Evolutionary conservation across 2,329 filamentous ascomycete genomes (phyloP).

Genomic region (Nemania bipapillata): DNA sequence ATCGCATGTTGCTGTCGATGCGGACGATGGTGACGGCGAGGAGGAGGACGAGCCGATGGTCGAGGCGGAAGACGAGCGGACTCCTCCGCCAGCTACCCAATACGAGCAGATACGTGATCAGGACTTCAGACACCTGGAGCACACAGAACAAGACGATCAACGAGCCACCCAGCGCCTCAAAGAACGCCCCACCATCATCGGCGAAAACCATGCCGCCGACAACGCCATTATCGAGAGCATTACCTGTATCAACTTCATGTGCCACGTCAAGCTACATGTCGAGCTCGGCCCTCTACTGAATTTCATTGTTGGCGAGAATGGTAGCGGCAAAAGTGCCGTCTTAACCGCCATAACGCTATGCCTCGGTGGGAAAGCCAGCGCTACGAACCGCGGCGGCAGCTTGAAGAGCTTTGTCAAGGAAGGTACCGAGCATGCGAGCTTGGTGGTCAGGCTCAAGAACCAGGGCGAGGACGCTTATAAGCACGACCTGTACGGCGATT

Average conservation of each 20-base stretch:
- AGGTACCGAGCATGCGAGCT: constrained; percentile 77
- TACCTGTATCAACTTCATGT: constrained; percentile 95
- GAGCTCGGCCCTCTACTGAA: constrained; percentile 94
- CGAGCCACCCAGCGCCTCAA: constrained; percentile 72
- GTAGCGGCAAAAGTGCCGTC: constrained; percentile 96
- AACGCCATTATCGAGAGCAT: constrained; percentile 90
- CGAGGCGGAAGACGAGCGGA: constrained; percentile 43
- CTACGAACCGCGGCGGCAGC: constrained; percentile 90
- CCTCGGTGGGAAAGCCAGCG: constrained; percentile 91
- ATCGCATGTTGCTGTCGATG: constrained; percentile 28
- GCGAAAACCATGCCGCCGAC: constrained; percentile 79
- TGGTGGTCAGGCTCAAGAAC: constrained; percentile 91
- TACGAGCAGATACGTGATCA: constrained; percentile 71
- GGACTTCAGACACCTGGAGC: constrained; percentile 66
- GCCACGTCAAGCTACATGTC: constrained; percentile 82
- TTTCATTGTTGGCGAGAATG: constrained; percentile 97
- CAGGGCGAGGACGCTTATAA: constrained; percentile 85
- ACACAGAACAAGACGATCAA: constrained; percentile 69
- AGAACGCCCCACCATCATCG: constrained; percentile 60
- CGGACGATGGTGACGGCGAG: constrained; percentile 50
- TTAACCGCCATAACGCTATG: constrained; percentile 92
- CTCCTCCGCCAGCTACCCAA: constrained; percentile 64
- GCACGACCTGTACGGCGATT: constrained; percentile 81
- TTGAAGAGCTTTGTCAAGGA: constrained; percentile 92
- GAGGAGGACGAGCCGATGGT: constrained; percentile 43